A percentile compares a stretch with the other conserved stretches of the same genome.
Conservation (phyloP, 768 basidiomycete species). For the Antrodiella citrinella region DNA sequence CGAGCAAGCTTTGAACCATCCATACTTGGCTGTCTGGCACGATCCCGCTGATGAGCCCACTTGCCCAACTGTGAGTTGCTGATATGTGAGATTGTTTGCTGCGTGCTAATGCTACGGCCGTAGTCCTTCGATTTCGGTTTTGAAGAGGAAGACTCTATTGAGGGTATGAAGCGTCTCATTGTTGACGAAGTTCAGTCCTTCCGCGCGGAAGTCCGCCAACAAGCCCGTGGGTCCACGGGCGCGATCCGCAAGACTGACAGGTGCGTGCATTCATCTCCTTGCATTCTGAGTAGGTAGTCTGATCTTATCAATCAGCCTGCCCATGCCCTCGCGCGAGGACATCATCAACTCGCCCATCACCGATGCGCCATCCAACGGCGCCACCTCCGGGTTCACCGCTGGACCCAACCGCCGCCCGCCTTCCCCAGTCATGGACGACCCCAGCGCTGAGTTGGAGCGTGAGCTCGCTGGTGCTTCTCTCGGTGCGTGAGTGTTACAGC, state of each 20-base stretch:
- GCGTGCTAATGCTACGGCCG: slow-evolving; percentile 3
- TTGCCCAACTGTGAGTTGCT: slow-evolving; percentile 58
- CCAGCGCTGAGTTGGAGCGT: slow-evolving; percentile 76
- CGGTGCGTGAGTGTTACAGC: slow-evolving; percentile 9
- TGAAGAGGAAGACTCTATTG: slow-evolving; percentile 93
- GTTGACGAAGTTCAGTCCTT: slow-evolving; percentile 88
- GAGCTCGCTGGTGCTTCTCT: slow-evolving; percentile 75
- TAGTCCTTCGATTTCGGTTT: slow-evolving; percentile 95
- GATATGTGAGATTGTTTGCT: neutral
- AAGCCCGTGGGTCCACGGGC: slow-evolving; percentile 61
- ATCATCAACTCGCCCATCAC: slow-evolving; percentile 70
- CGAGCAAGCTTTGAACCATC: slow-evolving; percentile 91
- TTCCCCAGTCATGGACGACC: slow-evolving; percentile 79
- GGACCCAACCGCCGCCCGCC: slow-evolving; percentile 34
- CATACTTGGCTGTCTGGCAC: slow-evolving; percentile 95
- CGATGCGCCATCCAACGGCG: slow-evolving; percentile 46
- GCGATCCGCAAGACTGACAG: slow-evolving; percentile 75
- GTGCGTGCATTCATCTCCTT: slow-evolving; percentile 33
- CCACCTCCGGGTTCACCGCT: slow-evolving; percentile 61
- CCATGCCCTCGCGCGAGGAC: slow-evolving; percentile 75
- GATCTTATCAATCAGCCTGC: slow-evolving; percentile 55
- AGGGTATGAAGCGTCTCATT: slow-evolving; percentile 95
- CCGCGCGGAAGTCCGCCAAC: slow-evolving; percentile 83
- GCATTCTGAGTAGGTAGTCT: too few species aligned
- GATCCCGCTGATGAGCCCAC: slow-evolving; percentile 91